These are phyloP conservation scores for Vigna trinervia DNA, from an alignment of 306 rosid species.

Conservation along the genomic window DNA sequence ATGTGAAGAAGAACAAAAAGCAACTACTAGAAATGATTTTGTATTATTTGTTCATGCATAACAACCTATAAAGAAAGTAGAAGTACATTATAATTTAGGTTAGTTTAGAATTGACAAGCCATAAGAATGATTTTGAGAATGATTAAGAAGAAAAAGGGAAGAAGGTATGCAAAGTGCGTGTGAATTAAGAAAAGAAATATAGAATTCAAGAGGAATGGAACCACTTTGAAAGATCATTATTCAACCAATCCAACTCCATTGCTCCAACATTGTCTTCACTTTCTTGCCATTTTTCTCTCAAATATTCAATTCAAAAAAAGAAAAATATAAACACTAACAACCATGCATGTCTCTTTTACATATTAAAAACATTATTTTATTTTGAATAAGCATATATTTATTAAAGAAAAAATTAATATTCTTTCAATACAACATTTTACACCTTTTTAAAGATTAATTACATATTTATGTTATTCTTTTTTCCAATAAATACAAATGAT, in stretches of 20 bases:
- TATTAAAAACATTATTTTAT: no score
- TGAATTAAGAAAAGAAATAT: conserved; percentile 9
- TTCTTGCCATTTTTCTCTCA: background rate
- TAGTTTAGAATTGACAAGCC: background rate
- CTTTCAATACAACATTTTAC: no score
- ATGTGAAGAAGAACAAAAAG: no score
- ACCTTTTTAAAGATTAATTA: no score
- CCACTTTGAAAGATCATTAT: conserved; percentile 29
- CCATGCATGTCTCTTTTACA: background rate
- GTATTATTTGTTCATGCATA: background rate
- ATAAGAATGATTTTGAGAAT: background rate
- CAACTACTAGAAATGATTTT: background rate
- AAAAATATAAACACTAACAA: conserved; percentile 12
- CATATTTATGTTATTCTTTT: no score
- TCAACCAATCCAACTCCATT: conserved; percentile 6
- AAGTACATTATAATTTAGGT: background rate
- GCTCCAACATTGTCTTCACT: background rate
- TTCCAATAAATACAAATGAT: no score
- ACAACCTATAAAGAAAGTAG: no score
- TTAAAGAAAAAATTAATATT: no score
- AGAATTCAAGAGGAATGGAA: background rate
- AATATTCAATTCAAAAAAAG: background rate
- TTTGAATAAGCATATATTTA: no score
- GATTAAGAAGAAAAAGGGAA: background rate
- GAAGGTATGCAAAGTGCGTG: conserved; percentile 23